Evolutionary conservation across 371 early-diverging fungal species (phyloP).

Genomic region (Enterospora canceri): DNA sequence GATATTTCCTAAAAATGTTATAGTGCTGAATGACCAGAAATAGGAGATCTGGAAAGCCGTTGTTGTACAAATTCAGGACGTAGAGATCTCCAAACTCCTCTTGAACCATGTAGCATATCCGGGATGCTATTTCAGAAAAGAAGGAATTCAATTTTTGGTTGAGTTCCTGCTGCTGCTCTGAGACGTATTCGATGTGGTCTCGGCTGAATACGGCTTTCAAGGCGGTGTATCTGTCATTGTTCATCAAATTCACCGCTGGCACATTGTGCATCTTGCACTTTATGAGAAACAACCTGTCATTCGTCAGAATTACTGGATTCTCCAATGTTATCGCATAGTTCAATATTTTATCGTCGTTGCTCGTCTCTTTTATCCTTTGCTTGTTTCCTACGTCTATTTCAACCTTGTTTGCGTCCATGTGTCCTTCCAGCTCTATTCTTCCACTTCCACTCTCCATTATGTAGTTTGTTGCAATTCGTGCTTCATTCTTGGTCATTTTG

Average conservation of each 20-base stretch:
- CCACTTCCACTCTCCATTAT: constrained; percentile 2
- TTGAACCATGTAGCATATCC: neutral
- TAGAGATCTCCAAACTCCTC: neutral
- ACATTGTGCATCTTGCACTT: constrained; percentile 31
- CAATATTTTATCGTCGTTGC: constrained; percentile 40
- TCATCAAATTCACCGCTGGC: no score
- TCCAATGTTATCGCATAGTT: constrained; percentile 13
- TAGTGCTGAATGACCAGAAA: neutral
- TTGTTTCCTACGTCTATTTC: constrained; percentile 14
- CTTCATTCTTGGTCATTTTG: constrained; percentile 10
- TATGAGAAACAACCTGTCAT: constrained; percentile 26
- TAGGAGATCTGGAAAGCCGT: neutral
- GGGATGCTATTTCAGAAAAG: no score
- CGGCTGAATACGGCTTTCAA: no score
- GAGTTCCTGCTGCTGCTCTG: no score
- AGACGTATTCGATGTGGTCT: no score
- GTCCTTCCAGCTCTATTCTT: constrained; percentile 32
- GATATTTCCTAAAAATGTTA: neutral
- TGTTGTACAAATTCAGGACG: neutral
- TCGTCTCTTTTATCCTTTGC: constrained; percentile 5
- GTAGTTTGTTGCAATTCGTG: constrained; percentile 27
- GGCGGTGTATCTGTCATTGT: no score
- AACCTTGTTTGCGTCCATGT: constrained; percentile 8
- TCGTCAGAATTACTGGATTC: constrained; percentile 33
- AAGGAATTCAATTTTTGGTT: no score